Percentiles rank a stretch among this genome's conserved stretches.
Conservation (phyloP, 2,329 filamentous ascomycete genomes). For the Fusarium ambrosium region DNA sequence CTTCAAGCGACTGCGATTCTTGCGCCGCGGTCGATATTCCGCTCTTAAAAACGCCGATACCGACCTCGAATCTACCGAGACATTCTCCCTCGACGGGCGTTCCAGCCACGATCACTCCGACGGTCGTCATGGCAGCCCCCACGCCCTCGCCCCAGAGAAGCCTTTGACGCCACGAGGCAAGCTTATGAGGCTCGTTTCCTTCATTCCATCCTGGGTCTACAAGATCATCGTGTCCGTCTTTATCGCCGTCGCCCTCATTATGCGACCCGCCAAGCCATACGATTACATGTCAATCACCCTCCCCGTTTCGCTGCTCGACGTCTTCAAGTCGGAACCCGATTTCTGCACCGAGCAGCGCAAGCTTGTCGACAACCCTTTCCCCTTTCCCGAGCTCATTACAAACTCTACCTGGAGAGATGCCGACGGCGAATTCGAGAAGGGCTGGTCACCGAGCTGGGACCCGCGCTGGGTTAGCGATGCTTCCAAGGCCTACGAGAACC, state of each 20-base stretch:
- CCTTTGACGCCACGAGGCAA: slow-evolving; percentile 4
- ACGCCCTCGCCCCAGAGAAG: slow-evolving; percentile 27
- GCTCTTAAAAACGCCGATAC: slow-evolving; percentile 28
- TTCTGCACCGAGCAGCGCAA: slow-evolving; percentile 44
- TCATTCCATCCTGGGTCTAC: slow-evolving; percentile 30
- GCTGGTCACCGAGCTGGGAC: slow-evolving; percentile 43
- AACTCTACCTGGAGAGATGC: slow-evolving; percentile 45
- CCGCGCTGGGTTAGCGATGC: slow-evolving; percentile 32
- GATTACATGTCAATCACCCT: slow-evolving; percentile 50
- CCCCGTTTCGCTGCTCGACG: slow-evolving; percentile 48
- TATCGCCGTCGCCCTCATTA: slow-evolving; percentile 36
- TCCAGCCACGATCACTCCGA: slow-evolving; percentile 31
- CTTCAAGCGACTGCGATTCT: slow-evolving; percentile 33
- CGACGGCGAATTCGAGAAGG: slow-evolving; percentile 50
- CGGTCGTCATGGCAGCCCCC: slow-evolving; percentile 8
- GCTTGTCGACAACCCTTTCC: slow-evolving; percentile 46
- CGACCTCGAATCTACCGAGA: slow-evolving; percentile 38
- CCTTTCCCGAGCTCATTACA: slow-evolving; percentile 49
- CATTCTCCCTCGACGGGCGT: slow-evolving; percentile 37
- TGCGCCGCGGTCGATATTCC: slow-evolving; percentile 37
- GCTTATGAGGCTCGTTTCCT: slow-evolving; percentile 20
- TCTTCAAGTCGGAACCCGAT: slow-evolving; percentile 46
- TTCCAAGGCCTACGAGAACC: slow-evolving; percentile 44
- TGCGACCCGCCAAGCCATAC: slow-evolving; percentile 51
- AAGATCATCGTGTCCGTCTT: slow-evolving; percentile 38